Percentiles rank a stretch among this genome's conserved stretches.
Conservation (phyloP, 2,329 filamentous ascomycete genomes). For the Phyllosticta paracitricarpa region DNA sequence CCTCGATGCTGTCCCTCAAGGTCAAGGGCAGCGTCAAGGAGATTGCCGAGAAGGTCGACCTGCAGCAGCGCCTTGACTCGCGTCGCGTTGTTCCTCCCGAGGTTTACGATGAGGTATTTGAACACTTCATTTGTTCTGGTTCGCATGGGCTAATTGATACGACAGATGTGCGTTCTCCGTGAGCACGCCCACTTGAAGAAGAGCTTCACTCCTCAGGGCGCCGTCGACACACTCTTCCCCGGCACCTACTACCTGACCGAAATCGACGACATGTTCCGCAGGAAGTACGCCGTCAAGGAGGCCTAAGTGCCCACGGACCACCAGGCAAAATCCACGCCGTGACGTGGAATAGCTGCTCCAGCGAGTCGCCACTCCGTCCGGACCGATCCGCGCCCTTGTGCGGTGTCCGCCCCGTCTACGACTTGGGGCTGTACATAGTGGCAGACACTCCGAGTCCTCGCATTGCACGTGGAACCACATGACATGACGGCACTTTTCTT, state of each 20-base stretch:
- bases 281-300: slow-evolving; percentile 38
- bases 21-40: slow-evolving; percentile 37
- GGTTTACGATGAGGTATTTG: slow-evolving; percentile 37
- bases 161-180: slow-evolving; percentile 42
- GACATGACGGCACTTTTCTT: background rate
- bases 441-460: background rate
- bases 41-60: slow-evolving; percentile 37
- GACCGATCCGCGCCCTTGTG: background rate
- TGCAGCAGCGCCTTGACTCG: slow-evolving; percentile 36
- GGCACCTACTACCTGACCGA: slow-evolving; percentile 43
- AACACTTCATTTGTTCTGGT: background rate
- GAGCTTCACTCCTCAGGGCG: slow-evolving; percentile 37
- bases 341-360: background rate
- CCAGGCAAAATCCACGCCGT: background rate
- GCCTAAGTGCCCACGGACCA: slow-evolving; percentile 23
- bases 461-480: background rate
- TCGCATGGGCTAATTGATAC: slow-evolving; percentile 16
- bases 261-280: slow-evolving; percentile 42
- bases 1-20: slow-evolving; percentile 41
- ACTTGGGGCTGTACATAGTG: background rate
- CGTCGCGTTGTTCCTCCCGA: slow-evolving; percentile 37
- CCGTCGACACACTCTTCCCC: slow-evolving; percentile 33
- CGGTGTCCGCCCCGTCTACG: background rate
- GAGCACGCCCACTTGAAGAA: slow-evolving; percentile 42
- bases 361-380: background rate